Conservation (phyloP, 2,329 filamentous ascomycete species). For the Pleomassaria siparia region DNA sequence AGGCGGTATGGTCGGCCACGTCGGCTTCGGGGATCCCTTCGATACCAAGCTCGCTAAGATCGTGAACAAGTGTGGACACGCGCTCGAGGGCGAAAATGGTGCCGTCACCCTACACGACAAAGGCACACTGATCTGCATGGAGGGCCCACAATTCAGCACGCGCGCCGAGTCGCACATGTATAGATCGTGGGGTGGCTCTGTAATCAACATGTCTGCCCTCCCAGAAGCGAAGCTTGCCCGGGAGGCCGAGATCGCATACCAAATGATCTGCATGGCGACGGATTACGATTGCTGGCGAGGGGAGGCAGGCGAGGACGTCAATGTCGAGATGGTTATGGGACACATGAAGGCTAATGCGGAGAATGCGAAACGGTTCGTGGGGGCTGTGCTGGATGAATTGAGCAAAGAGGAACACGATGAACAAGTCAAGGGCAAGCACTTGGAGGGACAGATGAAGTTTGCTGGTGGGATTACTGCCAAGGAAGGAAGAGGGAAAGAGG, state of each 20-base stretch:
- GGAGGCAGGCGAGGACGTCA: constrained; percentile 72
- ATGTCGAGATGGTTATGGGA: constrained; percentile 94
- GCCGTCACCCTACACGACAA: constrained; percentile 75
- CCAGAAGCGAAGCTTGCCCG: constrained; percentile 95
- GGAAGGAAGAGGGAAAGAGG: constrained; percentile 70
- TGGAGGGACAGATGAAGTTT: constrained; percentile 73
- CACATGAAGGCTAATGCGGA: constrained; percentile 92
- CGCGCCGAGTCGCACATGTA: constrained; percentile 96
- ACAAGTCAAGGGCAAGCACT: constrained; percentile 77
- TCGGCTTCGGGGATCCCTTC: constrained; percentile 95
- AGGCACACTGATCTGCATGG: constrained; percentile 91
- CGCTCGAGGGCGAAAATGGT: constrained; percentile 69
- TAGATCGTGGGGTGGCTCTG: constrained; percentile 85
- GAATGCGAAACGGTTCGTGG: constrained; percentile 84
- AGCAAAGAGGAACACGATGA: constrained; percentile 74
- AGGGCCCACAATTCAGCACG: constrained; percentile 97
- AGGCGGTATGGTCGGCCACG: constrained; percentile 86
- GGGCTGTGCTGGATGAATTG: constrained; percentile 83
- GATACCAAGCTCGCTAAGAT: constrained; percentile 75
- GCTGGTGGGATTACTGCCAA: constrained; percentile 82
- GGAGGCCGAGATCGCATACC: constrained; percentile 94
- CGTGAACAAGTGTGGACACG: constrained; percentile 74
- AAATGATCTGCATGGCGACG: constrained; percentile 99
- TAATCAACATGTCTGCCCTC: constrained; percentile 98
- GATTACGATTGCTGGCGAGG: constrained; percentile 99